Base-by-base conservation (phyloP, 139 green algal genomes). In the Tetradesmus obliquus region DNA sequence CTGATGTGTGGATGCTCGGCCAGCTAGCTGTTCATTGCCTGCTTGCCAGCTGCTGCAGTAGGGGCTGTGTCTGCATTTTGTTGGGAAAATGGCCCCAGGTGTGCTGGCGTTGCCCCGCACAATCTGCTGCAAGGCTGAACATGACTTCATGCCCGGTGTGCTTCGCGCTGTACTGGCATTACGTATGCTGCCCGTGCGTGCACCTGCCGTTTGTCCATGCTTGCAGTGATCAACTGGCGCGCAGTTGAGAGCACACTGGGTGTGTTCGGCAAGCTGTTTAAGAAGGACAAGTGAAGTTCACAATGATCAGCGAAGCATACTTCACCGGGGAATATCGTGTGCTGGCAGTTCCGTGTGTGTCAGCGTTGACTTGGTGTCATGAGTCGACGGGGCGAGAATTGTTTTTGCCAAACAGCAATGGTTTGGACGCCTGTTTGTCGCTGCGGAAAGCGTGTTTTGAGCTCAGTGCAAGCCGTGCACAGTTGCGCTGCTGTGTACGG, bases 191-290 rank as follows among this genome's bases (percentile, higher is more conserved):
- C 57, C 57, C 8, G 57, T 9, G 57, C 57, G 6, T 76, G 66
- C 15, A 24, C 15, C 66, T 76, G 66, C 66, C 19, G 62, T 13
- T 76, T 17, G n/a, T 76, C 3, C 2, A 7, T 76, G 66, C 66
- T 19, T 76, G 66, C 17, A 76, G 94, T 99, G 71, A 97, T 99
- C 91, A 99, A 99, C 91, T 96, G 96, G 92, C 91, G 91, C 10
- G 97, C 98, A 10, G 90, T 99, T 71, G 96, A 96, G 92, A 82
- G 79, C 83, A 94, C 93, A 17, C 91, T 98, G 60, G 95, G 96
- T 32, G 87, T 92, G 76, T 95, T 95, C 81, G 89, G 89, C 88
- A 94, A 94, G 71, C 84, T 87, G 53, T 88, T 89, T 69, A 92
- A 89, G 62, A 89, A 86, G 89, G 22, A 92, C 53, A 80, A 57